Base-by-base conservation (phyloP, 1,139 yeast species). In the Nakaseomyces nivariensis region DNA sequence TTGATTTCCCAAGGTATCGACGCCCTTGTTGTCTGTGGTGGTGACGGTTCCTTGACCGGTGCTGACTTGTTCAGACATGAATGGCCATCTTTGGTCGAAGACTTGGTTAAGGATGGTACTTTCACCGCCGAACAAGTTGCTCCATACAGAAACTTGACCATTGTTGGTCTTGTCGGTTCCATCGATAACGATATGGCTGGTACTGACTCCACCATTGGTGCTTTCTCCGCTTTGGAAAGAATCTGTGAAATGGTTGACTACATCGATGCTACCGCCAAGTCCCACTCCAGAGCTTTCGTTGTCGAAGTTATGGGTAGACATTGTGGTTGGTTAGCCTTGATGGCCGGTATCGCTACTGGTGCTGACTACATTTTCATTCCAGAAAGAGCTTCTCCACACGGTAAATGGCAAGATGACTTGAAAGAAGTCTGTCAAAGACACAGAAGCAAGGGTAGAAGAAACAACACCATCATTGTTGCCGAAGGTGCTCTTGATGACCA, bases 221-320 rank as follows among this genome's bases (percentile, higher is more conserved):
- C 90, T 6, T 83, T 77, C 66, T 82, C 89, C 32, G 82, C 92
- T 0, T 72, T 85, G 56, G 92, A 82, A 56, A 72, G 94, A 64
- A 85, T 85, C 56, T 79, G 86, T 63, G 81, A 81, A 64, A 82
- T 85, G 69, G 82, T 85, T 52, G 94, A 85, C 67, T 84, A 81
- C 64, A 85, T 85, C 54, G 92, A 84, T 65, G 92, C 90, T 44
- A 85, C 94, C 37, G 94, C 94, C 34, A 81, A 81, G 51, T 83
- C 90, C 1, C 94, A 85, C 66, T 83, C 88, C 31, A 72, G 94
- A 64, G 94, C 94, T 7, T 85, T 85, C 63, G 89, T 85, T 40
- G 81, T 85, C 44, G 94, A 85, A 67, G 94, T 85, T n/a, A 85
- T 85, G 94, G 94, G 94, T 54, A 76, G 94, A 67, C 92, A 85